phyloP scores from a whole-genome alignment of 208 protist genomes.

The Acanthamoeba royreba region DNA sequence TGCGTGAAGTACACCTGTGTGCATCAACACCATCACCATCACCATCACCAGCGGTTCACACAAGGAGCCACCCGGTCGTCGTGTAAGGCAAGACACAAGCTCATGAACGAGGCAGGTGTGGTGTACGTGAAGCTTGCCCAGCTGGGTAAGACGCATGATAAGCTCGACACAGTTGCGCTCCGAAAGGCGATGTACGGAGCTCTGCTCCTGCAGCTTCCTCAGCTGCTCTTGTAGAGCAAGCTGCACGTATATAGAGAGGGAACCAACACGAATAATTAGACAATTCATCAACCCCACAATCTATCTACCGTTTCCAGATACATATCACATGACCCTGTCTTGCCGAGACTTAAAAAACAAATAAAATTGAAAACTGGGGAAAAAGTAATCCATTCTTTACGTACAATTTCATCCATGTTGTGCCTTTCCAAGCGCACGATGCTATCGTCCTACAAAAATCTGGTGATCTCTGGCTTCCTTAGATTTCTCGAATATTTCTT shows the following conservation, averaged over 20 bases:
- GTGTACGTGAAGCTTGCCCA: constrained; percentile 49
- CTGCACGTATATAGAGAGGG: not conserved
- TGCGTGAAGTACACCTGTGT: constrained; percentile 56
- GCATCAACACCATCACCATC: not conserved
- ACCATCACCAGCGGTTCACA: not conserved
- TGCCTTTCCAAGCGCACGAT: too few species aligned
- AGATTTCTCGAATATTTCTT: too few species aligned
- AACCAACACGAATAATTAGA: too few species aligned
- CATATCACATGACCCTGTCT: too few species aligned
- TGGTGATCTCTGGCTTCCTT: too few species aligned
- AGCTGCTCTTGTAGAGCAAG: constrained; percentile 51
- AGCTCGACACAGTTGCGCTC: constrained; percentile 76
- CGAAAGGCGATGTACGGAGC: constrained; percentile 50
- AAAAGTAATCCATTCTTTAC: not conserved
- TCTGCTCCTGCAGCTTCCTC: constrained; percentile 37
- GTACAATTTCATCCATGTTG: not conserved
- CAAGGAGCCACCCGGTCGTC: not conserved
- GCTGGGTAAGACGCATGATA: constrained; percentile 57
- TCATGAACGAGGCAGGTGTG: not conserved
- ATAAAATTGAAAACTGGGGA: not conserved
- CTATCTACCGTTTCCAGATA: not conserved
- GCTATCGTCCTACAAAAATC: too few species aligned
- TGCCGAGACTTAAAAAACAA: not conserved
- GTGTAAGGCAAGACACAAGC: not conserved
- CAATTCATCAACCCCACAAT: too few species aligned